Conservation (phyloP, 805 yeast species). For the Metschnikowia amazonensis region DNA sequence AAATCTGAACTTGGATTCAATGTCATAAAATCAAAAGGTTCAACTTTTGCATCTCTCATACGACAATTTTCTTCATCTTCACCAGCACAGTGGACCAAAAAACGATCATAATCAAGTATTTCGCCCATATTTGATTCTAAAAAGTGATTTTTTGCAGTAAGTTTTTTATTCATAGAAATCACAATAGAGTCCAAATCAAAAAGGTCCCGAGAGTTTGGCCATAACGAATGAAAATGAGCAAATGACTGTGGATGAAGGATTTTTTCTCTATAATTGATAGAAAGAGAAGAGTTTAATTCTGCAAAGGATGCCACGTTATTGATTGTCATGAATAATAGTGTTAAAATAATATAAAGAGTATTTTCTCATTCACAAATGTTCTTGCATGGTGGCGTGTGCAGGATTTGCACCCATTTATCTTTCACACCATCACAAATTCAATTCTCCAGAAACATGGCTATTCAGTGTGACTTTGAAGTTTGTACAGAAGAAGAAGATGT, state of each 20-base stretch:
- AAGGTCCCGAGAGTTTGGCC: background rate
- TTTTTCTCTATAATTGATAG: conserved; percentile 2
- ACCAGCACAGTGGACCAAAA: background rate
- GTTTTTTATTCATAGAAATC: conserved; percentile 7
- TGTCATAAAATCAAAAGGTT: conserved; percentile 9
- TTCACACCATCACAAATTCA: background rate
- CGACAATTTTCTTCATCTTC: background rate
- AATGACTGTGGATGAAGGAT: conserved; percentile 4
- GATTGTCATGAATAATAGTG: background rate
- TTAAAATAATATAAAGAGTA: background rate
- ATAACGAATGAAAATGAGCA: conserved; percentile 4
- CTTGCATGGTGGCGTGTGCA: background rate
- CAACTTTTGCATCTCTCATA: background rate
- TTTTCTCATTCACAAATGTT: background rate
- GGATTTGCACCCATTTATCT: conserved; percentile 1
- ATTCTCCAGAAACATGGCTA: conserved; percentile 8
- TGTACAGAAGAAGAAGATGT: background rate
- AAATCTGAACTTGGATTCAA: conserved; percentile 4
- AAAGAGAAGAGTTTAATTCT: conserved; percentile 3
- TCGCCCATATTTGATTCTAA: background rate
- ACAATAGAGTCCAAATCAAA: conserved; percentile 5
- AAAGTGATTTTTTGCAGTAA: background rate
- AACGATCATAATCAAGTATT: background rate
- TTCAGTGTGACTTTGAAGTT: conserved; percentile 10
- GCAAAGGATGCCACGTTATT: conserved; percentile 8